phyloP scores from a whole-genome alignment of 257 asterid species.

The Lithospermum erythrorhizon region DNA sequence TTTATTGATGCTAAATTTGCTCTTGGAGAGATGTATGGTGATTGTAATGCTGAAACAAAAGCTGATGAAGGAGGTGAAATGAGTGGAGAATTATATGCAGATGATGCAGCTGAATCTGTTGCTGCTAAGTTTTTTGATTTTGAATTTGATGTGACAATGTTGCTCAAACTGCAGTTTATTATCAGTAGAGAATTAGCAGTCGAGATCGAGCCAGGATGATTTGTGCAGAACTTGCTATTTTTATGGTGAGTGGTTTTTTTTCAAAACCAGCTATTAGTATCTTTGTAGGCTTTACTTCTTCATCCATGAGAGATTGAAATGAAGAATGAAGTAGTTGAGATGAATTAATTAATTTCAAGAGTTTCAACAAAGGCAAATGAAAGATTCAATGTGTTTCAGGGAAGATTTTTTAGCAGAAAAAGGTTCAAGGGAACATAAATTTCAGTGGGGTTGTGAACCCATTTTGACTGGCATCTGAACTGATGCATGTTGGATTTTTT shows the following conservation, averaged over 20 bases:
- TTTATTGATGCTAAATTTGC: conserved; percentile 17
- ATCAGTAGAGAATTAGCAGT: too few relatives aligned
- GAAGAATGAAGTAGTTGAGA: conserved; percentile 15
- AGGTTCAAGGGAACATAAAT: conserved; percentile 10
- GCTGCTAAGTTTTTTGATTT: conserved; percentile 15
- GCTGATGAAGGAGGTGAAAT: conserved; percentile 85
- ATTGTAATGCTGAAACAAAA: conserved; percentile 78
- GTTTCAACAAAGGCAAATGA: conserved; percentile 8
- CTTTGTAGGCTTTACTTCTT: conserved; percentile 18
- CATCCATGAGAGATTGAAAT: conserved; percentile 34
- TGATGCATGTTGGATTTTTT: conserved; percentile 23
- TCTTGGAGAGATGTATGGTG: conserved; percentile 87
- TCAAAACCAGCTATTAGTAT: conserved; percentile 20
- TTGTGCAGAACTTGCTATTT: conserved; percentile 21
- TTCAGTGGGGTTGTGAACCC: conserved; percentile 20
- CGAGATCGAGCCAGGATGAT: conserved; percentile 8
- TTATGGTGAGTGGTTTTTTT: conserved; percentile 45
- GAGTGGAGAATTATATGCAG: conserved; percentile 59
- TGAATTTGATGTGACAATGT: conserved; percentile 14
- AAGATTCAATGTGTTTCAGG: conserved; percentile 4
- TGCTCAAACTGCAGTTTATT: too few relatives aligned
- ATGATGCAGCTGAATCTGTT: conserved; percentile 35
- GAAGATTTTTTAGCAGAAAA: not conserved
- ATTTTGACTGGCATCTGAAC: conserved; percentile 11
- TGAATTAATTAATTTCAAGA: conserved; percentile 3